Evolutionary conservation across 495 filamentous ascomycete genomes (phyloP).

Genomic region (Hypoxylon trugodes): DNA sequence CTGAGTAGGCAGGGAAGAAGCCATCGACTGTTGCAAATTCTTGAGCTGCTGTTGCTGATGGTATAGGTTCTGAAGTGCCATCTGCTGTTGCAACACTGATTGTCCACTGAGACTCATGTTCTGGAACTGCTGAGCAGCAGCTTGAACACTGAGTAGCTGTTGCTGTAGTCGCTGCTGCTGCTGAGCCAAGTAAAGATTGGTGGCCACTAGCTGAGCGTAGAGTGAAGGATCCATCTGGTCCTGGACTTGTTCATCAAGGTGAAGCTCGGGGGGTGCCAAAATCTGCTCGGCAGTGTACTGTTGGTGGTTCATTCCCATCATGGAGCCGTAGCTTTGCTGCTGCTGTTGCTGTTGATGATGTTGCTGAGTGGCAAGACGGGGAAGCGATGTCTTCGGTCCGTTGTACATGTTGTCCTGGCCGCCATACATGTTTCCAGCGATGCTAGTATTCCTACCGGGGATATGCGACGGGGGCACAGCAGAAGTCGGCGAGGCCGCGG

Average conservation of each 20-base stretch:
- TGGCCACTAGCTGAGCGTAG: constrained; percentile 83
- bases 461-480: constrained; percentile 48
- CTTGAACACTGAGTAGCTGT: constrained; percentile 64
- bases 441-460: constrained; percentile 57
- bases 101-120: constrained; percentile 67
- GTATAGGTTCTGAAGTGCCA: constrained; percentile 54
- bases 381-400: constrained; percentile 63
- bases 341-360: too few relatives aligned
- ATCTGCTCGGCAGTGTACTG: constrained; percentile 76
- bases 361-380: constrained; percentile 51
- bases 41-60: constrained; percentile 75
- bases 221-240: constrained; percentile 81
- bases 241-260: constrained; percentile 70
- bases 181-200: constrained; percentile 84
- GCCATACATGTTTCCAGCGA: constrained; percentile 58
- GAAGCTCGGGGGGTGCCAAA: constrained; percentile 81
- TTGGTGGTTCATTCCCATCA: constrained; percentile 50
- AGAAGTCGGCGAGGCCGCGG: constrained; percentile 67
- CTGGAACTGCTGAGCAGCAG: constrained; percentile 79
- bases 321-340: constrained; percentile 45
- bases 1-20: constrained; percentile 44
- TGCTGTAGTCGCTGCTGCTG: constrained; percentile 84
- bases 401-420: constrained; percentile 50
- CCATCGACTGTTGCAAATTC: constrained; percentile 76
- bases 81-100: constrained; percentile 53